phyloP scores from a whole-genome alignment of 371 early-diverging fungal species.

The Apophysomyces ossiformis region DNA sequence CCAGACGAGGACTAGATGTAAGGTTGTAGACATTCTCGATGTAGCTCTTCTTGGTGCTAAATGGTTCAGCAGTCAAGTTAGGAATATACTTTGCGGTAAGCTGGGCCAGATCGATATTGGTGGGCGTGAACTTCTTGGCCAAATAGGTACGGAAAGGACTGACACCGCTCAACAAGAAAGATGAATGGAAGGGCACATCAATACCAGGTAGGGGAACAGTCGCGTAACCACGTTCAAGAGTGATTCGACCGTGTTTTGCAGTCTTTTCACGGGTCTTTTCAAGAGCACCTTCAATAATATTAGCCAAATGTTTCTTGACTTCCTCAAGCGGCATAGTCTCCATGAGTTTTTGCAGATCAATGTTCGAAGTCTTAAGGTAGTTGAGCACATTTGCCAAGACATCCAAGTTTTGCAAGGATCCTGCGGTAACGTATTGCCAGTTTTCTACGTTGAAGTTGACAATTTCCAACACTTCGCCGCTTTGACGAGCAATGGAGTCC shows the following conservation, averaged over 20 bases:
- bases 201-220: constrained; percentile 94
- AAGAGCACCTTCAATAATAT: constrained; percentile 80
- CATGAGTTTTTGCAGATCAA: constrained; percentile 88
- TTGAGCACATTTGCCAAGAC: constrained; percentile 84
- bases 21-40: constrained; percentile 74
- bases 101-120: constrained; percentile 77
- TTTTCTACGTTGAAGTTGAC: constrained; percentile 97
- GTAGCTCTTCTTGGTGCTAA: constrained; percentile 81
- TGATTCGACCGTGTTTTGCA: constrained; percentile 65
- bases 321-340: constrained; percentile 86
- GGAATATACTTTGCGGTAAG: constrained; percentile 91
- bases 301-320: constrained; percentile 81
- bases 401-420: constrained; percentile 83
- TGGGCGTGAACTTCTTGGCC: constrained; percentile 78
- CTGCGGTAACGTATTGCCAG: constrained; percentile 96
- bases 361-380: constrained; percentile 74
- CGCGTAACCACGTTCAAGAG: constrained; percentile 88
- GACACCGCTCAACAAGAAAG: constrained; percentile 89
- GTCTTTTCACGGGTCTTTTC: constrained; percentile 74
- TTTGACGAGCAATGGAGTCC: constrained; percentile 78
- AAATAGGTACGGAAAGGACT: constrained; percentile 91
- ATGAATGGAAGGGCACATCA: constrained; percentile 98
- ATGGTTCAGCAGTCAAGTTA: constrained; percentile 94
- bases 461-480: constrained; percentile 86
- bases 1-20: constrained; percentile 76